Conservation (phyloP, 2,329 filamentous ascomycete genomes). For the Pseudogymnoascus sp. region DNA sequence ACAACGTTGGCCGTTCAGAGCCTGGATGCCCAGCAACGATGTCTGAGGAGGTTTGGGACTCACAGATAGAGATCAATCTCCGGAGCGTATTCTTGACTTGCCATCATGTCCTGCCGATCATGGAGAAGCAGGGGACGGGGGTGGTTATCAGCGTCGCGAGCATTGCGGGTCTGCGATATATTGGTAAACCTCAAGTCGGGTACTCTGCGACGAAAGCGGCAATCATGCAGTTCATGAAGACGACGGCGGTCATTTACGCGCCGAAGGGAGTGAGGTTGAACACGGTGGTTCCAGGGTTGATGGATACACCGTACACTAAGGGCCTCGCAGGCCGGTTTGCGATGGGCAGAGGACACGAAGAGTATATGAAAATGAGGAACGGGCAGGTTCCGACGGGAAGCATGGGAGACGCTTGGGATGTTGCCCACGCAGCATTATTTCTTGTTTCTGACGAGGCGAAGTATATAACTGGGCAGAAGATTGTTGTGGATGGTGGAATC, state of each 20-base stretch:
- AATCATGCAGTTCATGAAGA: slow-evolving; percentile 42
- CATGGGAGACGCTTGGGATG: slow-evolving; percentile 53
- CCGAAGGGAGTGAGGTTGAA: slow-evolving; percentile 41
- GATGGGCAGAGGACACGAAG: slow-evolving; percentile 36
- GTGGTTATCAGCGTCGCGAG: slow-evolving; percentile 42
- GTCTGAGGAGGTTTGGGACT: slow-evolving; percentile 42
- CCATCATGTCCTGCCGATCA: slow-evolving; percentile 44
- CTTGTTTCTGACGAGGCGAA: slow-evolving; percentile 47
- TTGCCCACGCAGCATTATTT: slow-evolving; percentile 48
- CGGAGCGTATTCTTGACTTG: slow-evolving; percentile 47
- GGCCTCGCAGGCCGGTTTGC: slow-evolving; percentile 36
- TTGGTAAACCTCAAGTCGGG: slow-evolving; percentile 43
- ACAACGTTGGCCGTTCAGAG: slow-evolving; percentile 52
- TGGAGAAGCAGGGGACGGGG: slow-evolving; percentile 40
- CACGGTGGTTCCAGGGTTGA: slow-evolving; percentile 46
- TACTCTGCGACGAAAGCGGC: slow-evolving; percentile 45
- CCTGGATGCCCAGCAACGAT: slow-evolving; percentile 42
- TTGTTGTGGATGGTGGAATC: slow-evolving; percentile 42
- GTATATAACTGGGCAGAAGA: slow-evolving; percentile 50
- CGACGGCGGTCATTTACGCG: slow-evolving; percentile 42
- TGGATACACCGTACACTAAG: slow-evolving; percentile 45
- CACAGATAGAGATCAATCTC: slow-evolving; percentile 45
- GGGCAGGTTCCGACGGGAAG: slow-evolving; percentile 49
- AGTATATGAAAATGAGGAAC: slow-evolving; percentile 43
- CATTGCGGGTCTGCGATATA: slow-evolving; percentile 45